Conservation (phyloP, 1,284 basidiomycete species). For the Ceratobasidium sp. region DNA sequence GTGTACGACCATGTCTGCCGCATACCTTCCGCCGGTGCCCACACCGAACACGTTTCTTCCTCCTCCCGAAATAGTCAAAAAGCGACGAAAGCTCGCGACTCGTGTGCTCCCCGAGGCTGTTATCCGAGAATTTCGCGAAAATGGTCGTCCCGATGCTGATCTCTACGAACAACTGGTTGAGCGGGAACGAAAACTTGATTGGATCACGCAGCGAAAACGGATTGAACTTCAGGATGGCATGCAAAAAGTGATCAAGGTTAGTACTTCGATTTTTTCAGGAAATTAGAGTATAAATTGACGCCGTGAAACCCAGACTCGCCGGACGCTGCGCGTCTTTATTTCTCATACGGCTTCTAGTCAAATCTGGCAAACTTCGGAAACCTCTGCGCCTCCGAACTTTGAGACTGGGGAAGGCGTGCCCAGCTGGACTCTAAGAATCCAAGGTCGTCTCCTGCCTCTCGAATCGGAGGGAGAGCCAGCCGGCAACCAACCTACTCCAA, state of each 20-base stretch:
- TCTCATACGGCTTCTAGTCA: constrained; percentile 92
- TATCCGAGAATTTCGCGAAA: constrained; percentile 20
- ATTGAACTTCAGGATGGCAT: constrained; percentile 91
- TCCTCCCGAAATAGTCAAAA: constrained; percentile 24
- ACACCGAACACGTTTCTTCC: constrained; percentile 24
- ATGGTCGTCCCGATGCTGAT: constrained; percentile 71
- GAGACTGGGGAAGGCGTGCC: constrained; percentile 83
- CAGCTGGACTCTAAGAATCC: constrained; percentile 90
- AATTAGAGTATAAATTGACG: not conserved
- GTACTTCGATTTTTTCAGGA: constrained; percentile 38
- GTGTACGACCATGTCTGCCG: constrained; percentile 22
- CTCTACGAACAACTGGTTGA: constrained; percentile 90
- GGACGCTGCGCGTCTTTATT: constrained; percentile 89
- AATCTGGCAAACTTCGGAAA: constrained; percentile 74
- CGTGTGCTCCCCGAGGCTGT: constrained; percentile 38
- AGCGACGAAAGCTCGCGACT: constrained; percentile 33
- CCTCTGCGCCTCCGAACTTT: constrained; percentile 61
- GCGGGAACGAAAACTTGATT: constrained; percentile 93
- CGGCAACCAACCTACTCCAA: constrained; percentile 74
- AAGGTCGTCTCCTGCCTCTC: constrained; percentile 82
- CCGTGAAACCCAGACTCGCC: constrained; percentile 70
- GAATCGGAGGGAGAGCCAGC: constrained; percentile 48
- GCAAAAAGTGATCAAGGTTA: constrained; percentile 59
- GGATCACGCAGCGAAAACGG: constrained; percentile 92
- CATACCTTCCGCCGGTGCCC: constrained; percentile 21